Percentiles rank a stretch among this genome's conserved stretches.
Evolutionary conservation across 1,139 yeast species (phyloP).

Genomic region (Yamadazyma dendronema): DNA sequence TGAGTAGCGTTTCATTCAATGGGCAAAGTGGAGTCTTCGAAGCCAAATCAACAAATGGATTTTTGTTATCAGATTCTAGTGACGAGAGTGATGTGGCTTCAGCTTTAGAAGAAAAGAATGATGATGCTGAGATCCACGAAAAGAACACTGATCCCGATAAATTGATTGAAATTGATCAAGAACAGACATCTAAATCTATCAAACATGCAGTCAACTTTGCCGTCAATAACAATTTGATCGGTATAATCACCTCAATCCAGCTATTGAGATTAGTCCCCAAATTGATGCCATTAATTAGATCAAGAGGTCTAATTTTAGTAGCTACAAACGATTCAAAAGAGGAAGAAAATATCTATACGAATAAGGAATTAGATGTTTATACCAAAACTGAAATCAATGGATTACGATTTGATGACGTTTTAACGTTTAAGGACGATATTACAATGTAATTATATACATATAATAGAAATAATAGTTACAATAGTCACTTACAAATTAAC

Average conservation of each 20-base stretch:
- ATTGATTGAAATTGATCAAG: constrained; percentile 30
- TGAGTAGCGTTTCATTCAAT: constrained; percentile 61
- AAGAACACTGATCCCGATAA: constrained; percentile 17
- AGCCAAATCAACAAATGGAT: constrained; percentile 43
- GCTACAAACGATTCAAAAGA: constrained; percentile 50
- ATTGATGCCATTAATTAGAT: constrained; percentile 70
- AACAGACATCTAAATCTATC: constrained; percentile 43
- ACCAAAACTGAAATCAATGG: constrained; percentile 70
- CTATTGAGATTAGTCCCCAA: constrained; percentile 73
- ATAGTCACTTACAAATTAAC: too few relatives aligned
- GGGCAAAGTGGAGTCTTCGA: constrained; percentile 28
- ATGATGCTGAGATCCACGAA: constrained; percentile 28
- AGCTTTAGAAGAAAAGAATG: constrained; percentile 11
- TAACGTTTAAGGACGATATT: constrained; percentile 69
- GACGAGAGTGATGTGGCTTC: constrained; percentile 8
- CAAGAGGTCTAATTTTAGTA: constrained; percentile 79
- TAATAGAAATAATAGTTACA: not conserved
- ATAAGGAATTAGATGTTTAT: constrained; percentile 42
- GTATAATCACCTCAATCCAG: constrained; percentile 74
- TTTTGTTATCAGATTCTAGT: constrained; percentile 26
- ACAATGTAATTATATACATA: constrained; percentile 44
- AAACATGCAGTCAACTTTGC: constrained; percentile 65
- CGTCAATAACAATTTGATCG: constrained; percentile 76
- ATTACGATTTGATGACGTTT: constrained; percentile 58
- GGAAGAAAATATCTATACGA: constrained; percentile 28